Conservation (phyloP, 2,329 filamentous ascomycete species). For the Aureobasidium subglaciale region DNA sequence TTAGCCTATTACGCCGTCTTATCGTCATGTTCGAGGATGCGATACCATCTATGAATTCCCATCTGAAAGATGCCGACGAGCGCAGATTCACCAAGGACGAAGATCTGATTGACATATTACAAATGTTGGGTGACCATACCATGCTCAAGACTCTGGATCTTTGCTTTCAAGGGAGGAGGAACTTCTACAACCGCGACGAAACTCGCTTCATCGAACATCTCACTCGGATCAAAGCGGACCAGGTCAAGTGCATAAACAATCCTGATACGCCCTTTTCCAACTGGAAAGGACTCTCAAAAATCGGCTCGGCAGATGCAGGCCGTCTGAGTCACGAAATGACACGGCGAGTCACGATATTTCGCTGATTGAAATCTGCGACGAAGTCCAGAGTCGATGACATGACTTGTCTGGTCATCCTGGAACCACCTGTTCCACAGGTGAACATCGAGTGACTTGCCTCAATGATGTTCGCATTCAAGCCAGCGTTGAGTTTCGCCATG, state of each 20-base stretch:
- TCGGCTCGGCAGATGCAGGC: not conserved
- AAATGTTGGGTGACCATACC: constrained; percentile 34
- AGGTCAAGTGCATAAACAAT: constrained; percentile 29
- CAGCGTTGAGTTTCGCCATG: not conserved
- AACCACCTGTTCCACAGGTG: no score
- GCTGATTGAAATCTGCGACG: not conserved
- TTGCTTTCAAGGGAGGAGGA: constrained; percentile 36
- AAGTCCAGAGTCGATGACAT: no score
- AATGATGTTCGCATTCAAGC: not conserved
- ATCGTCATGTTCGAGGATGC: constrained; percentile 42
- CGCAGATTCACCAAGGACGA: constrained; percentile 45
- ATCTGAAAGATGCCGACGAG: constrained; percentile 32
- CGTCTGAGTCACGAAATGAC: constrained; percentile 7
- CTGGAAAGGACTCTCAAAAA: constrained; percentile 3
- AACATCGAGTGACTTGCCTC: no score
- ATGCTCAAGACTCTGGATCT: constrained; percentile 38
- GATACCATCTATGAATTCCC: constrained; percentile 33
- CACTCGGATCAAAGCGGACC: constrained; percentile 38
- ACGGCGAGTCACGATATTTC: constrained; percentile 7
- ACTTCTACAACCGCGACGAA: constrained; percentile 28
- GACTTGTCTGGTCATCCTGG: no score
- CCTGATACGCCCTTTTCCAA: constrained; percentile 18
- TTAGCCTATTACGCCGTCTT: constrained; percentile 39
- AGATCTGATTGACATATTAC: constrained; percentile 39
- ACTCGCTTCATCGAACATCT: constrained; percentile 40